phyloP scores from a whole-genome alignment of 2,329 filamentous ascomycete species.

The Sporothrix brunneoviolacea region DNA sequence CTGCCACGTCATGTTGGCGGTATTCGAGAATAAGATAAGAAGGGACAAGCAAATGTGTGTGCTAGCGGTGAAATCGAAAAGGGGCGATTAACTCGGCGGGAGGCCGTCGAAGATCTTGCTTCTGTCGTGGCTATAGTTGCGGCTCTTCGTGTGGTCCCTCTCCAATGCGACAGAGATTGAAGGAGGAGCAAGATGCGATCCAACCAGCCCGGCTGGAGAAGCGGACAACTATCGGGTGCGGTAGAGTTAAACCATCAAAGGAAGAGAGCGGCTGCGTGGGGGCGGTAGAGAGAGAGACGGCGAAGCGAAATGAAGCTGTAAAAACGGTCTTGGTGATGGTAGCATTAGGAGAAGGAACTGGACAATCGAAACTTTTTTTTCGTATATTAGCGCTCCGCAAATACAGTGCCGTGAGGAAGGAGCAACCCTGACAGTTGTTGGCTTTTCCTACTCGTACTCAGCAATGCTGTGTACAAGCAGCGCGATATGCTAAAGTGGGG shows the following conservation, averaged over 20 bases:
- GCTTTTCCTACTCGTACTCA: too few relatives aligned
- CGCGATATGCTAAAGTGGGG: too few relatives aligned
- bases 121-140: background rate
- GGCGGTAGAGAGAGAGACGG: background rate
- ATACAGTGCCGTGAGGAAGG: background rate
- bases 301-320: conserved; percentile 1
- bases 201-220: conserved; percentile 4
- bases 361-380: conserved; percentile 7
- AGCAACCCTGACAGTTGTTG: background rate
- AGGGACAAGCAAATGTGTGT: background rate
- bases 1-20: conserved; percentile 74
- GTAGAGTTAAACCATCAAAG: background rate
- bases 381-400: background rate
- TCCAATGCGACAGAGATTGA: conserved; percentile 5
- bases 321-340: background rate
- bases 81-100: background rate
- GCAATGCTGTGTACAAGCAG: too few relatives aligned
- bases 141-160: background rate
- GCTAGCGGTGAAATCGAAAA: background rate
- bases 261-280: background rate
- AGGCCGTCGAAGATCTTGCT: background rate
- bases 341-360: background rate
- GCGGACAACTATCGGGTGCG: background rate
- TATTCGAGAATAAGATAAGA: background rate
- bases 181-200: background rate